Evolutionary conservation across 169 alveolate species (phyloP).

Genomic region (Plasmodium relictum): DNA sequence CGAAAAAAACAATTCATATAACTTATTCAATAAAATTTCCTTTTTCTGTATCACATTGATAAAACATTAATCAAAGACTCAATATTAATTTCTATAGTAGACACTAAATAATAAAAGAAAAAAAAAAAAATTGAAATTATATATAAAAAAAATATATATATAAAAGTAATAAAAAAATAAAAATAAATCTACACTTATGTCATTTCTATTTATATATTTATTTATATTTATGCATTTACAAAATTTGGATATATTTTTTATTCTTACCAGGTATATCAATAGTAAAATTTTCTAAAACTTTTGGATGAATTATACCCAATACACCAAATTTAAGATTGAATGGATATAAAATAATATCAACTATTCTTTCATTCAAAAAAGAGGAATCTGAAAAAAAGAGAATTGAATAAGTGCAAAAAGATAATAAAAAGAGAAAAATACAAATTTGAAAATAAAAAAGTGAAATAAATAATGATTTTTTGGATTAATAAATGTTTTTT

Average conservation of each 20-base stretch:
- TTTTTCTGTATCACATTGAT: constrained; percentile 5
- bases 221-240: background rate
- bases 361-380: constrained; percentile 56
- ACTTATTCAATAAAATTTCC: background rate
- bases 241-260: background rate
- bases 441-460: background rate
- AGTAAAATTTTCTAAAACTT: constrained; percentile 91
- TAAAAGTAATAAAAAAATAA: background rate
- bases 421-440: background rate
- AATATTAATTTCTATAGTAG: constrained; percentile 47
- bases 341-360: constrained; percentile 51
- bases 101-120: constrained; percentile 19
- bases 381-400: constrained; percentile 56
- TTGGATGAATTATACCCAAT: constrained; percentile 96
- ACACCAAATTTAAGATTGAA: constrained; percentile 87
- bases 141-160: constrained; percentile 5
- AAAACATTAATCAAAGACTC: constrained; percentile 36
- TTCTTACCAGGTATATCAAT: constrained; percentile 54
- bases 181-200: background rate
- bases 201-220: background rate
- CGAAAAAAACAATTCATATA: background rate
- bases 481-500: background rate
- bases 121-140: background rate
- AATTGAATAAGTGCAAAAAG: background rate
- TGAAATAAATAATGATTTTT: too few relatives aligned